These are phyloP conservation scores for Tylopilus vinaceipallidus DNA, from an alignment of 768 basidiomycete species.

Conservation along the genomic window DNA sequence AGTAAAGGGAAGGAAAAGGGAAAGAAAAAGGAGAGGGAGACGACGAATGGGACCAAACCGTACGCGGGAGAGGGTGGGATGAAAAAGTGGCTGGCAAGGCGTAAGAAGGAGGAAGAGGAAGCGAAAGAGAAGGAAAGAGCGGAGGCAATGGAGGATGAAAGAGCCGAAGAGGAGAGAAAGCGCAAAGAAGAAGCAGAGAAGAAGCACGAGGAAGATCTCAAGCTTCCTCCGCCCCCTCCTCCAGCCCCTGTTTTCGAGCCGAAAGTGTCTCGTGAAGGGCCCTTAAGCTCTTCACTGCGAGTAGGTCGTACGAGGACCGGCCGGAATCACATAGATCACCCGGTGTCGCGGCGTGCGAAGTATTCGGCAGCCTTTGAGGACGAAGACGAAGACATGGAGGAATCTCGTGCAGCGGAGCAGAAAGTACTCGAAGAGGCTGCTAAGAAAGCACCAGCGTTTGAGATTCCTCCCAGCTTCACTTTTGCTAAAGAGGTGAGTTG, in stretches of 20 bases:
- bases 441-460: constrained; percentile 54
- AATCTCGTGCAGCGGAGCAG: constrained; percentile 42
- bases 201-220: constrained; percentile 17
- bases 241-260: constrained; percentile 21
- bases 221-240: constrained; percentile 16
- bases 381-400: constrained; percentile 43
- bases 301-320: constrained; percentile 59
- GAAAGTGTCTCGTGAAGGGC: constrained; percentile 18
- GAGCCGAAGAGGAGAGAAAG: constrained; percentile 27
- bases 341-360: constrained; percentile 46
- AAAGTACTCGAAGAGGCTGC: constrained; percentile 53
- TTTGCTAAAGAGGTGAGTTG: constrained; percentile 60
- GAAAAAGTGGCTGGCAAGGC: constrained; percentile 69
- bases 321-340: constrained; percentile 62
- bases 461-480: constrained; percentile 60
- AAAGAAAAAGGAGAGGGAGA: constrained; percentile 36
- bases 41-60: constrained; percentile 62
- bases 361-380: constrained; percentile 68
- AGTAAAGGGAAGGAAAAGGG: constrained; percentile 34
- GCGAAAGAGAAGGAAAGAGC: constrained; percentile 36
- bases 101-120: constrained; percentile 56
- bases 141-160: constrained; percentile 36
- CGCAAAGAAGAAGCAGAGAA: constrained; percentile 21
- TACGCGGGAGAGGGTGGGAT: constrained; percentile 78
- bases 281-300: constrained; percentile 51